A percentile compares a stretch with the other conserved stretches of the same genome.
Evolutionary conservation across 148 eudicot species (phyloP).

Genomic region (Agrostemma githago): DNA sequence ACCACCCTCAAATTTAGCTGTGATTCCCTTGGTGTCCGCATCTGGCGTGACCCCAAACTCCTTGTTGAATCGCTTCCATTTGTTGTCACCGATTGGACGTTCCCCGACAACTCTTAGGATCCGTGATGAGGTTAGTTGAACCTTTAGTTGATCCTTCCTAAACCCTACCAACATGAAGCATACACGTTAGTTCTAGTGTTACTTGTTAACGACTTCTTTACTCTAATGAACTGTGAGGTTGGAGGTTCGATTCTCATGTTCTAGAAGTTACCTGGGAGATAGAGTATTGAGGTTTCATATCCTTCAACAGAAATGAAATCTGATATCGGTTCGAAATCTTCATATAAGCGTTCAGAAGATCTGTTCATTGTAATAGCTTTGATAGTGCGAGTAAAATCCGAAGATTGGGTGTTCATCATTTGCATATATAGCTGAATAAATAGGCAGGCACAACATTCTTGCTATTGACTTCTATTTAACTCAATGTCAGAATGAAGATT

Average conservation of each 20-base stretch:
- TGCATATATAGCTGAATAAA: background rate
- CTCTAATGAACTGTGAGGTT: too few species aligned
- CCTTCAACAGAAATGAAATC: slow-evolving; percentile 36
- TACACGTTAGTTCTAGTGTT: too few species aligned
- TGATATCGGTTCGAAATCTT: slow-evolving; percentile 38
- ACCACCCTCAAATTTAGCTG: slow-evolving; percentile 48
- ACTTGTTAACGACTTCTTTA: too few species aligned
- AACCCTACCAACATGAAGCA: slow-evolving; percentile 29
- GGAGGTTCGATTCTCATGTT: background rate
- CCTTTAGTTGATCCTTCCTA: slow-evolving; percentile 43
- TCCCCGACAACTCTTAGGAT: slow-evolving; percentile 45
- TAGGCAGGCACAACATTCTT: background rate
- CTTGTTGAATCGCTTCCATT: slow-evolving; percentile 47
- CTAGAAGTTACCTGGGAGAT: slow-evolving; percentile 45
- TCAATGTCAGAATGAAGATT: slow-evolving; percentile 13
- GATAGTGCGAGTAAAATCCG: background rate
- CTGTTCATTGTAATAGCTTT: slow-evolving; percentile 11
- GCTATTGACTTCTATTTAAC: slow-evolving; percentile 11
- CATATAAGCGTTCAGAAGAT: slow-evolving; percentile 26
- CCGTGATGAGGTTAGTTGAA: slow-evolving; percentile 35
- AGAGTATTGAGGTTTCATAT: slow-evolving; percentile 41
- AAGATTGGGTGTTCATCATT: background rate
- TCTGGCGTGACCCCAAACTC: slow-evolving; percentile 35
- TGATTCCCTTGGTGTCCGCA: slow-evolving; percentile 39
- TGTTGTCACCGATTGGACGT: slow-evolving; percentile 37